Conservation (phyloP, 208 protist species). For the Crithidia bombi region DNA sequence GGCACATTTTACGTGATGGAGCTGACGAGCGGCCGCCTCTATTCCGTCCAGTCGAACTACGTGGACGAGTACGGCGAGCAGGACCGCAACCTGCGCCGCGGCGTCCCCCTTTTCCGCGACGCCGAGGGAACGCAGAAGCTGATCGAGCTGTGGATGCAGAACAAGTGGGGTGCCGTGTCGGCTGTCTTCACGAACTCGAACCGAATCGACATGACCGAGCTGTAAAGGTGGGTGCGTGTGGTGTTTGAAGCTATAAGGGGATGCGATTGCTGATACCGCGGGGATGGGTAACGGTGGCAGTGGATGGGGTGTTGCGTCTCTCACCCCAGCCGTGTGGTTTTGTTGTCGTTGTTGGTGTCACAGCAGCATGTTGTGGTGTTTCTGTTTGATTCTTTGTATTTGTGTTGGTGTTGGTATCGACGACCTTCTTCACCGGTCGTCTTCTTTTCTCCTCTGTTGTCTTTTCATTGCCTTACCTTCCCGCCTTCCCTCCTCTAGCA, state of each 20-base stretch:
- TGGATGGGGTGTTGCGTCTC: no score
- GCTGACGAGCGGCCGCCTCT: constrained; percentile 39
- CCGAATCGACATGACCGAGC: constrained; percentile 19
- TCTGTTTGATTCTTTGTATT: no score
- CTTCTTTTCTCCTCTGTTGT: not conserved
- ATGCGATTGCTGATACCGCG: not conserved
- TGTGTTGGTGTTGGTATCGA: not conserved
- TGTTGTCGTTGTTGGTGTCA: not conserved
- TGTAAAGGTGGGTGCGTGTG: constrained; percentile 31
- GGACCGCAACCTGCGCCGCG: constrained; percentile 35
- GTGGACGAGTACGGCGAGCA: constrained; percentile 69
- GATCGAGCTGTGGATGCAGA: constrained; percentile 68
- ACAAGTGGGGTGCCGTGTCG: constrained; percentile 65
- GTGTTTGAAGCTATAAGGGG: not conserved
- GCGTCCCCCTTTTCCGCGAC: constrained; percentile 39
- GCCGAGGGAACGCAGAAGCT: constrained; percentile 33
- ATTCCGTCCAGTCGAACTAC: constrained; percentile 53
- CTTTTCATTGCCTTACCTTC: no score
- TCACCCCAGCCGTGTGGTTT: no score
- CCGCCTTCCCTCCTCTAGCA: no score
- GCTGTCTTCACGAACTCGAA: constrained; percentile 43
- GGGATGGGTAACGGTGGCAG: no score
- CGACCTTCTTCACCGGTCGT: not conserved
- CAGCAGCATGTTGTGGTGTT: no score
- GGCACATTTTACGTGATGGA: constrained; percentile 55